Percentiles rank a stretch among this genome's conserved stretches.
These are phyloP conservation scores for Colletotrichum sp. DNA, from an alignment of 2,329 filamentous ascomycete genomes.

Conservation along the genomic window DNA sequence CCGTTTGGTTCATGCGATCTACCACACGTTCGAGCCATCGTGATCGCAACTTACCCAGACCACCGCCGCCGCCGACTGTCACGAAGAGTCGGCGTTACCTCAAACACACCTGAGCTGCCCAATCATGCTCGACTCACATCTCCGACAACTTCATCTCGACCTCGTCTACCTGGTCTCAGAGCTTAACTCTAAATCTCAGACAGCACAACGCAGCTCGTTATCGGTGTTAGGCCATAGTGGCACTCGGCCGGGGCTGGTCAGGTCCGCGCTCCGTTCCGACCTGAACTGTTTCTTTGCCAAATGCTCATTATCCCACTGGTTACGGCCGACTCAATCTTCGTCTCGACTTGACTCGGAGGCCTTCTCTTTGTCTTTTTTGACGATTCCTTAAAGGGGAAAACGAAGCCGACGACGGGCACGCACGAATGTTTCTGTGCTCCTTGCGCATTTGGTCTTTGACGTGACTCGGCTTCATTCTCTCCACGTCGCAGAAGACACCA, in stretches of 20 bases:
- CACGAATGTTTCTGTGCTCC: not conserved
- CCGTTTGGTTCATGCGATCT: not conserved
- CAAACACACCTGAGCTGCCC: not conserved
- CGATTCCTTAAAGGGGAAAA: not conserved
- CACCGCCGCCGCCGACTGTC: not conserved
- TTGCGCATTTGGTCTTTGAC: not conserved
- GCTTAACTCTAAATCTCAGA: conserved; percentile 9
- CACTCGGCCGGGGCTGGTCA: conserved; percentile 1
- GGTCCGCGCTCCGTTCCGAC: not conserved
- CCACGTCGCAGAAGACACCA: conserved; percentile 2
- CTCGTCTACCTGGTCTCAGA: not conserved
- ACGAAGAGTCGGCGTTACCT: not conserved
- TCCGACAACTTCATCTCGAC: not conserved
- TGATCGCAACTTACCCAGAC: not conserved
- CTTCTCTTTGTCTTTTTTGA: not conserved
- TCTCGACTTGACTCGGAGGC: conserved; percentile 13
- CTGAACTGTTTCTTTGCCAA: not conserved
- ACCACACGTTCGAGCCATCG: not conserved
- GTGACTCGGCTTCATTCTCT: not conserved
- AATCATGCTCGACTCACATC: not conserved
- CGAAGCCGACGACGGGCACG: not conserved
- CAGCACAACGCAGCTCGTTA: not conserved
- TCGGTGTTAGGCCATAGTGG: not conserved
- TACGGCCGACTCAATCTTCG: not conserved
- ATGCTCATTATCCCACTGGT: too few relatives aligned